Conservation (phyloP, 345 rosid genomes). For the Viola odorata region DNA sequence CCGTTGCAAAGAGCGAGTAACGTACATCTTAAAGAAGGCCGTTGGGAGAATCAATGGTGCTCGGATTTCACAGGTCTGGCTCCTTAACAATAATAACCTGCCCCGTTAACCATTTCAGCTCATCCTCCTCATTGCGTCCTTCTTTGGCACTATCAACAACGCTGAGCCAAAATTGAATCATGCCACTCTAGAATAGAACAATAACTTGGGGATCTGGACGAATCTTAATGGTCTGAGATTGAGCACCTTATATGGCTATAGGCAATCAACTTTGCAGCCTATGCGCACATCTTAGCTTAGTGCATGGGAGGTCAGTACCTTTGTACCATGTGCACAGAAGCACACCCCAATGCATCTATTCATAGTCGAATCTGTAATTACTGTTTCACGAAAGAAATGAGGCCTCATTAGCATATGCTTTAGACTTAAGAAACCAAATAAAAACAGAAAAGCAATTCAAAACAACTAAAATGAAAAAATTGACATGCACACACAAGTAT, state of each 20-base stretch:
- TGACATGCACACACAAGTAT: too few species aligned
- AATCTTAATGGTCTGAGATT: conserved; percentile 21
- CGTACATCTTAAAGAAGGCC: too few species aligned
- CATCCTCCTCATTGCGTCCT: too few species aligned
- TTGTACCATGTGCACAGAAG: conserved; percentile 53
- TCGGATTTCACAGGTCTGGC: too few species aligned
- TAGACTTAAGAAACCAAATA: conserved; percentile 11
- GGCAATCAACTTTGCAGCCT: too few species aligned
- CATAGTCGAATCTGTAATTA: conserved; percentile 47
- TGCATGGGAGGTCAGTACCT: conserved; percentile 31
- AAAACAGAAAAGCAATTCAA: neutral
- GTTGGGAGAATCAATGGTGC: too few species aligned
- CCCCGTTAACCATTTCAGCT: too few species aligned
- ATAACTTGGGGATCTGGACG: neutral
- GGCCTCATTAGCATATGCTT: too few species aligned
- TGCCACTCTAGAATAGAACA: neutral
- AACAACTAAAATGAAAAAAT: neutral
- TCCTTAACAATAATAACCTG: too few species aligned
- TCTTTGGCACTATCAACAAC: neutral
- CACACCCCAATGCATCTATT: conserved; percentile 52
- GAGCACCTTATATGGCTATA: conserved; percentile 9
- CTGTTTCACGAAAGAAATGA: conserved; percentile 27
- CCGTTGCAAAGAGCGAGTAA: too few species aligned
- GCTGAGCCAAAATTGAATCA: neutral
- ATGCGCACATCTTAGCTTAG: too few species aligned